Percentiles rank a stretch among this genome's conserved stretches.
phyloP scores from a whole-genome alignment of 1,139 yeast species.

The Candida tetrigidarum region DNA sequence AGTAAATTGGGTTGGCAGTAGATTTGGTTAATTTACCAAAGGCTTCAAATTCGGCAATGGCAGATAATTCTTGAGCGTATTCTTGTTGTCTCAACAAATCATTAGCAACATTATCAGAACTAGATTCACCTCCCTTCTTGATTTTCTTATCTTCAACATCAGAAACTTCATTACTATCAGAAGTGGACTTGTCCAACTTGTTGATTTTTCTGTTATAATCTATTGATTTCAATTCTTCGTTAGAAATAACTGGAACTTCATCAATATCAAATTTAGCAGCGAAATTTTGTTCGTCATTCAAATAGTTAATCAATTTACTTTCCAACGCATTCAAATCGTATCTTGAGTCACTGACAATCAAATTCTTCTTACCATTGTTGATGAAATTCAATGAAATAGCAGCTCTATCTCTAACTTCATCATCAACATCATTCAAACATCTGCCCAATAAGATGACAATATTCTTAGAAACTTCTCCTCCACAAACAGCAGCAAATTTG shows the following conservation, averaged over 20 bases:
- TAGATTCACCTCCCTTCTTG: conserved; percentile 13
- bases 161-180: conserved; percentile 17
- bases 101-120: conserved; percentile 26
- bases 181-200: conserved; percentile 40
- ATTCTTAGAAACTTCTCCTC: conserved; percentile 66
- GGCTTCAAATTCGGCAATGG: conserved; percentile 68
- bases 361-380: conserved; percentile 50
- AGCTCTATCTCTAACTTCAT: conserved; percentile 98
- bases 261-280: conserved; percentile 70
- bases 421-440: conserved; percentile 88
- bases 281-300: conserved; percentile 63
- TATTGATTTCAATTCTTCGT: conserved; percentile 65
- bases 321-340: conserved; percentile 82
- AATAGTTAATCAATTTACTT: conserved; percentile 72
- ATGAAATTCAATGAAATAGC: conserved; percentile 80
- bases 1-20: conserved; percentile 59
- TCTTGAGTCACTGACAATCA: conserved; percentile 68
- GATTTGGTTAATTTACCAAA: conserved; percentile 82
- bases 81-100: conserved; percentile 59
- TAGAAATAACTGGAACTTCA: conserved; percentile 62
- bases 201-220: conserved; percentile 62
- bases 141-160: conserved; percentile 12
- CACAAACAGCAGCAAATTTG: conserved; percentile 85
- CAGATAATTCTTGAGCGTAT: conserved; percentile 66
- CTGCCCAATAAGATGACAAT: conserved; percentile 78